phyloP scores from a whole-genome alignment of 2,329 filamentous ascomycete species.

The Ceratocystiopsis brevicomis region DNA sequence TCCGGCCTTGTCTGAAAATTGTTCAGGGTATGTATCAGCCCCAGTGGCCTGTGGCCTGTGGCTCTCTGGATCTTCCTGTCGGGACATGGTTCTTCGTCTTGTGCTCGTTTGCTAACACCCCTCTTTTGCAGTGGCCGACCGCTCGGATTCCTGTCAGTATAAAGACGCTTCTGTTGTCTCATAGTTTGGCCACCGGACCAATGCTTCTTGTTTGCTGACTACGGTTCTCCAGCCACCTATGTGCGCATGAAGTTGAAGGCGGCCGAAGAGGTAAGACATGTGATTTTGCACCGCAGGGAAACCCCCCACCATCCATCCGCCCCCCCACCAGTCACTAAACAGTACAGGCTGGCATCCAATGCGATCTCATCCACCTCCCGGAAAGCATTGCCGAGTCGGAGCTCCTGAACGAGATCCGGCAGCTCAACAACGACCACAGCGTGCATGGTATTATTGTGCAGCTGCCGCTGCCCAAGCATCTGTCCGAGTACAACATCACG shows the following conservation, averaged over 20 bases:
- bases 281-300: too few species aligned
- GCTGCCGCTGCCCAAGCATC: constrained; percentile 70
- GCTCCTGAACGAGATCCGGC: constrained; percentile 62
- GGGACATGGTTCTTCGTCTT: too few species aligned
- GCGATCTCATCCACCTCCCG: constrained; percentile 68
- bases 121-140: constrained; percentile 53
- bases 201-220: neutral
- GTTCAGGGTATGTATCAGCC: constrained; percentile 67
- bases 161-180: constrained; percentile 13
- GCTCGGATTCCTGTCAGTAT: constrained; percentile 66
- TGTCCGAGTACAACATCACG: constrained; percentile 80
- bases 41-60: too few species aligned
- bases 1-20: constrained; percentile 79
- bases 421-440: constrained; percentile 67
- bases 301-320: too few species aligned
- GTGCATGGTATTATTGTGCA: constrained; percentile 92
- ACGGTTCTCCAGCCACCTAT: constrained; percentile 53
- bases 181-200: neutral
- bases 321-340: neutral
- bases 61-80: neutral
- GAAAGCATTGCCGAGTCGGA: constrained; percentile 69
- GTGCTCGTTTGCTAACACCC: neutral
- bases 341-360: constrained; percentile 63
- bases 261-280: constrained; percentile 56
- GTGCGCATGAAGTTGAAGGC: constrained; percentile 99